phyloP scores from a whole-genome alignment of 108 stramenopile genomes.

The Stephanodiscus minutulus region DNA sequence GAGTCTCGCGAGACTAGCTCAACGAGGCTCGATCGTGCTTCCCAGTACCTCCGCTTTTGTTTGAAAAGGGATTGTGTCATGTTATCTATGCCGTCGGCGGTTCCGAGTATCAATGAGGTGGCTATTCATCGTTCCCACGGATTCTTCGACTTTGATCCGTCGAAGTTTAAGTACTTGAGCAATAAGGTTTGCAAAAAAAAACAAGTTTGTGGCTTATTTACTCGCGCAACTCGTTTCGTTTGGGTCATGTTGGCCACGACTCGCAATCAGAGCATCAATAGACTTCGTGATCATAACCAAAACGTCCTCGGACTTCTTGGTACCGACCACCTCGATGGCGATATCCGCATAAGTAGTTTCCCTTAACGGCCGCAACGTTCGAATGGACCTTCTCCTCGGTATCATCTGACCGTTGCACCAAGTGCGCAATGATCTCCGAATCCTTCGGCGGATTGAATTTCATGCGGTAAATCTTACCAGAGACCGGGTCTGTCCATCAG shows the following conservation, averaged over 20 bases:
- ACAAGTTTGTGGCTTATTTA: no score
- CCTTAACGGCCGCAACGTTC: conserved; percentile 86
- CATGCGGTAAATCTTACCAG: conserved; percentile 97
- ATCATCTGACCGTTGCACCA: conserved; percentile 94
- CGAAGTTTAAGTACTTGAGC: not conserved
- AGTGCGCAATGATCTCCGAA: conserved; percentile 66
- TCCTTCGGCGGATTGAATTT: conserved; percentile 87
- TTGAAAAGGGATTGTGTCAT: not conserved
- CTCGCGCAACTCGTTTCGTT: no score
- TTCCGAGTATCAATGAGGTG: not conserved
- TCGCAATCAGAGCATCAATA: conserved; percentile 18
- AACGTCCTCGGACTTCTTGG: conserved; percentile 62
- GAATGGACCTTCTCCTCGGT: conserved; percentile 96
- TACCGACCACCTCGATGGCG: conserved; percentile 80
- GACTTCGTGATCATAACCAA: conserved; percentile 39
- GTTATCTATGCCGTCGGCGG: not conserved
- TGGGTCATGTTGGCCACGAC: not conserved
- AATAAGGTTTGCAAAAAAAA: no score
- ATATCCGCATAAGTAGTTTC: conserved; percentile 73
- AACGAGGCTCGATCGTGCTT: conserved; percentile 2
- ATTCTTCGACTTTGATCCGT: not conserved
- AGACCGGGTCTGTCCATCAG: conserved; percentile 95
- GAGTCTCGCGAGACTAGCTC: not conserved
- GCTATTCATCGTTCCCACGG: not conserved
- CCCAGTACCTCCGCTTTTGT: not conserved